phyloP scores from a whole-genome alignment of 1,139 yeast genomes.

The Candida tetrigidarum region DNA sequence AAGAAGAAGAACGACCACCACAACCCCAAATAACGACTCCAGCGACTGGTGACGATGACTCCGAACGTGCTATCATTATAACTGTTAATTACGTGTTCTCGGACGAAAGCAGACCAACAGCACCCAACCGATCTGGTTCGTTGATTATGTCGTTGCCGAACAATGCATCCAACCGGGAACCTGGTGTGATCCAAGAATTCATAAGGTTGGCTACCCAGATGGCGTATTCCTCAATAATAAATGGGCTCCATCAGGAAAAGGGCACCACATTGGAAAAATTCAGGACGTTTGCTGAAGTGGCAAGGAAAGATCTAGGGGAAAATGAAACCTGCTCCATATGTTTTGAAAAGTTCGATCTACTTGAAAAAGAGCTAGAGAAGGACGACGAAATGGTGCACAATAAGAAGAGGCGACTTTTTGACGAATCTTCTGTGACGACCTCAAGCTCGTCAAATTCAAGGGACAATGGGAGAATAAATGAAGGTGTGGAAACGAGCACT shows the following conservation, averaged over 20 bases:
- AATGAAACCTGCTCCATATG: conserved; percentile 66
- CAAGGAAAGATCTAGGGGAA: conserved; percentile 27
- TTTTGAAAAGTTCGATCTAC: conserved; percentile 54
- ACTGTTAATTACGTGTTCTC: conserved; percentile 51
- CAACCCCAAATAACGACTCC: background rate
- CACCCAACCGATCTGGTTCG: conserved; percentile 55
- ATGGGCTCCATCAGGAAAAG: conserved; percentile 40
- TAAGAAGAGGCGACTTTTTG: conserved; percentile 14
- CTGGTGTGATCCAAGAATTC: conserved; percentile 56
- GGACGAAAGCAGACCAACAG: conserved; percentile 44
- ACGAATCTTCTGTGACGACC: conserved; percentile 12
- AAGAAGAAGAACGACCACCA: background rate
- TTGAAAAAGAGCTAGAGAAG: conserved; percentile 17
- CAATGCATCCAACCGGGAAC: conserved; percentile 58
- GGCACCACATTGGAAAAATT: conserved; percentile 60
- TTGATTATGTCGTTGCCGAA: conserved; percentile 66
- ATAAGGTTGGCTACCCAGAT: conserved; percentile 70
- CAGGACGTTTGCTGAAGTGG: conserved; percentile 45
- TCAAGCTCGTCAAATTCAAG: conserved; percentile 13
- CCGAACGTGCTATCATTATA: conserved; percentile 37
- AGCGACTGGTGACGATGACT: conserved; percentile 10
- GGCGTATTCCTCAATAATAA: conserved; percentile 64
- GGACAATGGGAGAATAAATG: background rate
- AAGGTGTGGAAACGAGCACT: conserved; percentile 1
- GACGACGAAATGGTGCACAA: conserved; percentile 17